Evolutionary conservation across 2,329 filamentous ascomycete genomes (phyloP), one percentile per base, ranked within the genome.

Genomic region (Zasmidium citrigriseum): DNA sequence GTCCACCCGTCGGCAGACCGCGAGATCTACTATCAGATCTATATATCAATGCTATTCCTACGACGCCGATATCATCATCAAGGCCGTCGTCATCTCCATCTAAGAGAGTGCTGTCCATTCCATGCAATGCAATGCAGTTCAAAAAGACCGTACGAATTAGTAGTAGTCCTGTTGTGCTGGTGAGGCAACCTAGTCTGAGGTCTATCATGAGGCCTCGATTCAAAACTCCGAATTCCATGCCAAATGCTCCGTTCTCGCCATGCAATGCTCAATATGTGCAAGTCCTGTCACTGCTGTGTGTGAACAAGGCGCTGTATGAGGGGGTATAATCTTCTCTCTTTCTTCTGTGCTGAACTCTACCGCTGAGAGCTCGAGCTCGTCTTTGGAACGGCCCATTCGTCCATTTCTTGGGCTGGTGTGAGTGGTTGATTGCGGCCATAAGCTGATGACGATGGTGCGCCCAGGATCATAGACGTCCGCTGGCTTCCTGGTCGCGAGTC

Each of bases 391-490:
- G 51, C 53, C 54, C 52, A 67, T 21, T 69, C 67, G 12, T 69
- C 67, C 27, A 50, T 56, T 50, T 69, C 67, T 45, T 60, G 58
- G 0, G 67, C 66, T 1, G 67, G 67, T 1, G 63, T 66, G 23
- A 65, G 49, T 23, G 61, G 59, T 2, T 62, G 50, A 2, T 53
- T 25, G 2, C 56, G 48, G 1, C 29, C 57, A 14, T 53, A 60
- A n/a, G n/a, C n/a, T 4, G 45, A 46, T 22, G 51, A 41, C 12
- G 55, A 57, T 23, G 44, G 45, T 44, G 27, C 51, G 52, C 23
- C 47, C 44, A 16, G 58, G 45, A 60, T 48, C 41, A 46, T 54
- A 11, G 63, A 63, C 25, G 58, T 61, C 20, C 63, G 57, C 52
- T 61, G 48, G 27, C 58, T 64, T 23, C 58, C 58, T 29, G 57